Base-by-base conservation (phyloP, 192 early-diverging fungal species). In the Coemansia umbellata region DNA sequence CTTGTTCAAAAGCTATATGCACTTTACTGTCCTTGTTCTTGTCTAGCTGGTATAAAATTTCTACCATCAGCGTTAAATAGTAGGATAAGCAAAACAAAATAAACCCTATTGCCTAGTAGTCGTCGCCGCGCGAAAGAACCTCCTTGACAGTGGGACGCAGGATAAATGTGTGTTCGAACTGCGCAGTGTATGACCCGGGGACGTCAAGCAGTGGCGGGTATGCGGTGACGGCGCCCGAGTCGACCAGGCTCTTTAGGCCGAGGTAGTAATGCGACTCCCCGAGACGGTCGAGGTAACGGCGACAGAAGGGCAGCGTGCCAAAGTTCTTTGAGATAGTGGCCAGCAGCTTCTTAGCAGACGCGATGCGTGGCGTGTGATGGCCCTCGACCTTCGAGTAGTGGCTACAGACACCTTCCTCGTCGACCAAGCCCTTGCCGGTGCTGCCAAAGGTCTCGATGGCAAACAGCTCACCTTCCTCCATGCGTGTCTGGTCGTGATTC, bases 391-490 rank as follows among this genome's bases (percentile, higher is more conserved):
- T 84, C 33, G 84, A 83, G 68, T 99, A 99, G 58, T 99, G 96
- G 53, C 86, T 89, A 69, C 89, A 92, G 42, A 91, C 92, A 56
- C 85, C 84, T 55, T 96, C 90, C 60, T 95, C 93, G 45, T 82
- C 58, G 11, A 99, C 96, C 61, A 81, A 87, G 6, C 90, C 96
- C 22, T 81, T 86, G 8, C 96, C 96, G 9, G 94, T 99, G 66
- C 86, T 88, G 48, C 93, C 96, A 63, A 97, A 99, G 3, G 96
- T 99, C 71, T 99, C 96, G 51, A 99, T 95, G 44, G 94, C 96
- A 64, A 88, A 91, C 42, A 84, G 80, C 78, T 97, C 92, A 47
- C 89, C 90, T 65, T 97, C 93, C 79, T 97, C 96, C 90, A 99
- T 91, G 64, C 92, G 92, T 5, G 93, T 94, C 33, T 84, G 71